phyloP scores from a whole-genome alignment of 441 rosid species.

The Pelargonium cotyledonis region DNA sequence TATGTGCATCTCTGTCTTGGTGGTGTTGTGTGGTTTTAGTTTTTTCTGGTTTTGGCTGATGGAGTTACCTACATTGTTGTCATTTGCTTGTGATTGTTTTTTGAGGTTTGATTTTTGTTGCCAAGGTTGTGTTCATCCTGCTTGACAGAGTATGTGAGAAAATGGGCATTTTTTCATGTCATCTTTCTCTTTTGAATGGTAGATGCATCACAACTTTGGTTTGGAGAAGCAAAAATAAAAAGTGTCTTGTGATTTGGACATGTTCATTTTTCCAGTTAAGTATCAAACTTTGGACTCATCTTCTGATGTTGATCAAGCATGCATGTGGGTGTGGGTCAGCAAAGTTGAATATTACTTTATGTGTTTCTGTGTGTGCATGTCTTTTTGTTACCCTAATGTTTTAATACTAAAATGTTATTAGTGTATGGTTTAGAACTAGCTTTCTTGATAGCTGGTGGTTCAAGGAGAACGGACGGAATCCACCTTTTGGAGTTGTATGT shows the following conservation, averaged over 20 bases:
- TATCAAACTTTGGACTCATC: constrained; percentile 18
- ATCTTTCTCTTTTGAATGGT: constrained; percentile 5
- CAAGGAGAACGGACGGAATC: neutral
- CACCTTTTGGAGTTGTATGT: too few relatives aligned
- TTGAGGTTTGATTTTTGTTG: constrained; percentile 1
- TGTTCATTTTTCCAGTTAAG: constrained; percentile 6
- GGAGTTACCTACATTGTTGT: constrained; percentile 24
- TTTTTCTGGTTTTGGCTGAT: neutral
- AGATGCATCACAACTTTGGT: constrained; percentile 3
- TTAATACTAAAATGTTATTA: constrained; percentile 9
- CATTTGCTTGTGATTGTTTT: constrained; percentile 13
- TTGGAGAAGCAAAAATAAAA: neutral
- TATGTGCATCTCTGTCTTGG: too few relatives aligned
- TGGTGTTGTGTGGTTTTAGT: too few relatives aligned
- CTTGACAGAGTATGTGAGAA: constrained; percentile 27
- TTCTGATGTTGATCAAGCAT: constrained; percentile 14
- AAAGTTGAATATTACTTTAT: constrained; percentile 15
- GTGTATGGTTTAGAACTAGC: constrained; percentile 16
- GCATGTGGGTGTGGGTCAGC: constrained; percentile 8
- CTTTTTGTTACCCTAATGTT: constrained; percentile 9
- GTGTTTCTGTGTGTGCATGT: constrained; percentile 25
- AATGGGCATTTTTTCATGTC: constrained; percentile 2
- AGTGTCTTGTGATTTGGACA: constrained; percentile 13
- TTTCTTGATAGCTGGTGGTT: constrained; percentile 18
- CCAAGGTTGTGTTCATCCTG: constrained; percentile 26